Conservation (phyloP, 1,284 basidiomycete species). For the Somion occarium region DNA sequence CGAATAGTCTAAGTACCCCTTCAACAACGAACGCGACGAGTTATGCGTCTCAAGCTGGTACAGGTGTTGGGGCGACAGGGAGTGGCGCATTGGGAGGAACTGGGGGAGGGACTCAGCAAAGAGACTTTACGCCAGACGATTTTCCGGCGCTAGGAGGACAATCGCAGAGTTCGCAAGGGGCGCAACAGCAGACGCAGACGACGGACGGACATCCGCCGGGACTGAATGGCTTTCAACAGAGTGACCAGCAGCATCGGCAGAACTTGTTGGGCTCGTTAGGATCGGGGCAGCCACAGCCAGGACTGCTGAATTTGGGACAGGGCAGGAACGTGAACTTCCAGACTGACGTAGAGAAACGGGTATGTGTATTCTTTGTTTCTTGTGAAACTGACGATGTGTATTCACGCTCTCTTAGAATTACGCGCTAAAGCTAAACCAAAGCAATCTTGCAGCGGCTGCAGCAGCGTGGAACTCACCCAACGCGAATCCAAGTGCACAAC, state of each 20-base stretch:
- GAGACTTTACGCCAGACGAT: slow-evolving; percentile 78
- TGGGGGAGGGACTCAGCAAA: slow-evolving; percentile 39
- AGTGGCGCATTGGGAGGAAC: slow-evolving; percentile 31
- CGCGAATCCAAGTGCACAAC: slow-evolving; percentile 31
- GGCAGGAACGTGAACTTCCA: slow-evolving; percentile 57
- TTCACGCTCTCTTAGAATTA: slow-evolving; percentile 37
- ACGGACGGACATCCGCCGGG: slow-evolving; percentile 58
- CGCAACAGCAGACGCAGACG: slow-evolving; percentile 33
- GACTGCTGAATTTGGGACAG: slow-evolving; percentile 61
- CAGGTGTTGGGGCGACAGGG: slow-evolving; percentile 42
- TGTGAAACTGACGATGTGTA: neutral
- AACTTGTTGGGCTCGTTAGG: slow-evolving; percentile 48
- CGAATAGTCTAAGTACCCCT: slow-evolving; percentile 27
- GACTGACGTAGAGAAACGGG: slow-evolving; percentile 64
- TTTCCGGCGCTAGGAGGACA: slow-evolving; percentile 78
- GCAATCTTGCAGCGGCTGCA: slow-evolving; percentile 36
- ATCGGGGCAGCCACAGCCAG: slow-evolving; percentile 45
- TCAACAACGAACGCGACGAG: slow-evolving; percentile 46
- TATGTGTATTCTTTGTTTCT: slow-evolving; percentile 33
- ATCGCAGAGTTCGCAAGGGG: slow-evolving; percentile 24
- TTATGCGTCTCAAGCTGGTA: slow-evolving; percentile 75
- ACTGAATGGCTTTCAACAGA: slow-evolving; percentile 60
- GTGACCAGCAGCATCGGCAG: slow-evolving; percentile 50
- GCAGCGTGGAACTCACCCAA: slow-evolving; percentile 59
- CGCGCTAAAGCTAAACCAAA: slow-evolving; percentile 57